These are phyloP conservation scores for Saccharum officinarum DNA, from an alignment of 176 grass and related monocot species.

Conservation along the genomic window DNA sequence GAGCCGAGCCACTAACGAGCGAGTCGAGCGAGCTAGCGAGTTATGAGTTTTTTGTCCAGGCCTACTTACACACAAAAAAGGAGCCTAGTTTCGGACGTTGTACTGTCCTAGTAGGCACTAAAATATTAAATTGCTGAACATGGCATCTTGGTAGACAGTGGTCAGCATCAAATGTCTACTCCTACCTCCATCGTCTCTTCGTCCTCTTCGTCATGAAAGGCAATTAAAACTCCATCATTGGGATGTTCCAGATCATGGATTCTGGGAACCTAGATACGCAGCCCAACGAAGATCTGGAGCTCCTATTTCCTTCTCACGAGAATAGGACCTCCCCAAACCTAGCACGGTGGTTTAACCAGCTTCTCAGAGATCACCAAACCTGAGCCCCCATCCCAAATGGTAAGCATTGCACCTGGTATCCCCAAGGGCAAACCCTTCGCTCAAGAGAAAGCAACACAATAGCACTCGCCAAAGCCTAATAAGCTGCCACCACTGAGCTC, in stretches of 20 bases:
- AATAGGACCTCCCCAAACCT: background rate
- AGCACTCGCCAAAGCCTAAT: background rate
- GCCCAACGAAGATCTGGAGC: background rate
- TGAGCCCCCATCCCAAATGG: background rate
- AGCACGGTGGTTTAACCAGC: background rate
- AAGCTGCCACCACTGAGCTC: background rate
- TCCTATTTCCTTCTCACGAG: constrained; percentile 3
- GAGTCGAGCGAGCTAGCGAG: too few species aligned
- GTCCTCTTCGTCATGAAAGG: background rate
- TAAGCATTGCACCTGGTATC: background rate
- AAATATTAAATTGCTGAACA: background rate
- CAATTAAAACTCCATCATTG: background rate
- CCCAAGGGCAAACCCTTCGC: background rate
- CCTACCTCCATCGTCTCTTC: background rate
- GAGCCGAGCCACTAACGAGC: too few species aligned
- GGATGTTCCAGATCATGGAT: background rate
- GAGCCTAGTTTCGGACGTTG: background rate
- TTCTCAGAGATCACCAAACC: background rate
- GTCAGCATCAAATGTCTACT: background rate
- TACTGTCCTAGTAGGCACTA: background rate
- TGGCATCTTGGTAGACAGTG: background rate
- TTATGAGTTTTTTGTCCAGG: too few species aligned
- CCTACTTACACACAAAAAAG: background rate
- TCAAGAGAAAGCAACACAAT: background rate
- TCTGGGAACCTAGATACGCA: background rate